A percentile compares a stretch with the other conserved stretches of the same genome.
phyloP scores from a whole-genome alignment of 331 rosid species.

The Malus hybrid region DNA sequence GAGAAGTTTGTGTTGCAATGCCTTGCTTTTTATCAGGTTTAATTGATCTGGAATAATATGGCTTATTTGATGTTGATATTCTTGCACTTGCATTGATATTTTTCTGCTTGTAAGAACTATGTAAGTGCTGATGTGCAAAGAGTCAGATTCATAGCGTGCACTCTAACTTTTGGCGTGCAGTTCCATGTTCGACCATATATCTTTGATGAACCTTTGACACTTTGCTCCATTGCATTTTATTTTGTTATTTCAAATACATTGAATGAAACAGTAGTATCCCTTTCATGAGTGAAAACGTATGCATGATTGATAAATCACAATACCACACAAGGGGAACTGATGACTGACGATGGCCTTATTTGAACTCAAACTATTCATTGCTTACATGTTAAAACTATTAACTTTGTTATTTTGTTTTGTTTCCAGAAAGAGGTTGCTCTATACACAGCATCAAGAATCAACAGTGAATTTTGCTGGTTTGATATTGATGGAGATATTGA shows the following conservation, averaged over 20 bases:
- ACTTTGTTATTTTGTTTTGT: constrained; percentile 8
- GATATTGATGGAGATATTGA: constrained; percentile 83
- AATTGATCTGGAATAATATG: not conserved
- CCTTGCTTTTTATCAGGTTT: constrained; percentile 92
- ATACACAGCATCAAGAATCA: constrained; percentile 72
- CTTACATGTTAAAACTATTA: not conserved
- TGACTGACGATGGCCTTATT: not conserved
- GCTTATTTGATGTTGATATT: not conserved
- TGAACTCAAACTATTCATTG: not conserved
- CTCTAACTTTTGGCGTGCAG: not conserved
- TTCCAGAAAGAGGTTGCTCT: constrained; percentile 93
- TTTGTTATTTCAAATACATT: not conserved
- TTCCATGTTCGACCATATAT: not conserved
- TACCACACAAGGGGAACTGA: not conserved
- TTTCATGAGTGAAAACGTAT: not conserved
- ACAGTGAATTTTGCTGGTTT: constrained; percentile 65
- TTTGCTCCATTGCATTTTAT: not conserved
- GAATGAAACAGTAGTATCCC: not conserved
- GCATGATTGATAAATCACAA: not conserved
- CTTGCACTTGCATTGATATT: not conserved
- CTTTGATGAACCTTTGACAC: not conserved
- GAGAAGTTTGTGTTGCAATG: constrained; percentile 94
- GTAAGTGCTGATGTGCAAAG: not conserved
- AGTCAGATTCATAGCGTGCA: not conserved
- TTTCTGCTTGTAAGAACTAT: not conserved